Evolutionary conservation across 1,139 yeast species (phyloP), one percentile per base, ranked within the genome.

Genomic region (Petasospora fabianii): DNA sequence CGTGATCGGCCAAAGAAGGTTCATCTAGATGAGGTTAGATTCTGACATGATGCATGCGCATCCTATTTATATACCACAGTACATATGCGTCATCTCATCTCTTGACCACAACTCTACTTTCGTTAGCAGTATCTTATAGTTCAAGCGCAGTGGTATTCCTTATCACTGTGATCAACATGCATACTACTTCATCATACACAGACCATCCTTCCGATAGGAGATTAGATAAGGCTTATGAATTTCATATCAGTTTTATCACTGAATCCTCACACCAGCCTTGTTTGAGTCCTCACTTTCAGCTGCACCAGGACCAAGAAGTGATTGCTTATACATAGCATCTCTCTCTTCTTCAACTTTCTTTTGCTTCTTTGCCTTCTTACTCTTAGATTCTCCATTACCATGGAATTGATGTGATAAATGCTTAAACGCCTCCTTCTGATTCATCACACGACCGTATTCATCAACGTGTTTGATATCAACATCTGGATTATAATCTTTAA

Each of bases 341-440:
- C 50, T 51, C 44, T 56, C 65, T 39, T 60, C 66, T 41, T 56
- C 64, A 37, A 55, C 62, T 46, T 47, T 64, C 56, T 56, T 61
- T 38, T 53, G 50, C 48, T 56, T 61, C 56, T 60, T 66, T 50
- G 59, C 73, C 33, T 57, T 58, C 44, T 51, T 64, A 54, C 29
- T 55, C 57, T 42, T 50, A 42, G 51, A 70, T 60, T 28, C 41
- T 13, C 45, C 68, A 65, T 33, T 71, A 1, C 96, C 97, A 59
- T 92, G 97, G 63, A 87, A 90, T 50, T 82, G 81, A 50, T 85
- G 95, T 1, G 96, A 86, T 40, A 88, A 59, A 45, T 79, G 77
- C 62, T 87, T 90, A 65, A 80, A 90, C 0, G 97, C 97, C 47
- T 84, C 85, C 58, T 84, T 87, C 3, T 80, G 71, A 32, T 70